phyloP scores from a whole-genome alignment of 1,284 basidiomycete species.

The Moesziomyces globuligerus region DNA sequence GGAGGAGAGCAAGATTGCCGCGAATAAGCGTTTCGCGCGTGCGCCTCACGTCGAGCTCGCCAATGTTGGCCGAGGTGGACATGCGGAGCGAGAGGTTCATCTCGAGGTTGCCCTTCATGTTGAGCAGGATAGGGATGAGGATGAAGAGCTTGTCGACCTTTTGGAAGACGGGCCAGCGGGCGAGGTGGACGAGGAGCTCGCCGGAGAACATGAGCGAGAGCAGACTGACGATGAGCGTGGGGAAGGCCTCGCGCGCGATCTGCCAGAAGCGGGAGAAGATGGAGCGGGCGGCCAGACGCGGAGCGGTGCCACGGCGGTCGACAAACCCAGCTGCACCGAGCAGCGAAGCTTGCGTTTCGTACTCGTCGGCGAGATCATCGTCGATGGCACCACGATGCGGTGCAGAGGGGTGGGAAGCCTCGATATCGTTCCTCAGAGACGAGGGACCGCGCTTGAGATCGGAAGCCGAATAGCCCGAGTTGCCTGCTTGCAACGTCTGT shows the following conservation, averaged over 20 bases:
- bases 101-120: constrained; percentile 95
- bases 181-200: constrained; percentile 84
- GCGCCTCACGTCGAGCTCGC: constrained; percentile 81
- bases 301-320: constrained; percentile 43
- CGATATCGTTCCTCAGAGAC: constrained; percentile 11
- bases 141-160: constrained; percentile 92
- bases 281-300: constrained; percentile 27
- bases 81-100: constrained; percentile 78
- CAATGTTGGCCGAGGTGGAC: constrained; percentile 75
- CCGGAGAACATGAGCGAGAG: constrained; percentile 81
- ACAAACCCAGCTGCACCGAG: constrained; percentile 38
- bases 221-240: constrained; percentile 69
- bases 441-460: constrained; percentile 9
- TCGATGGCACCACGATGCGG: constrained; percentile 5
- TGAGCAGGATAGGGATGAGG: constrained; percentile 92
- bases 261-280: constrained; percentile 48
- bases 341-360: constrained; percentile 36
- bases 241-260: constrained; percentile 67
- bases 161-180: constrained; percentile 86
- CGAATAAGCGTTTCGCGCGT: constrained; percentile 77
- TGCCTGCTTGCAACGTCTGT: constrained; percentile 18
- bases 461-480: constrained; percentile 20
- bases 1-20: constrained; percentile 86
- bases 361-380: constrained; percentile 31
- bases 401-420: constrained; percentile 8